Evolutionary conservation across 2,329 filamentous ascomycete genomes (phyloP), one percentile per base, ranked within the genome.

Genomic region (Ceratocystis albifundus): DNA sequence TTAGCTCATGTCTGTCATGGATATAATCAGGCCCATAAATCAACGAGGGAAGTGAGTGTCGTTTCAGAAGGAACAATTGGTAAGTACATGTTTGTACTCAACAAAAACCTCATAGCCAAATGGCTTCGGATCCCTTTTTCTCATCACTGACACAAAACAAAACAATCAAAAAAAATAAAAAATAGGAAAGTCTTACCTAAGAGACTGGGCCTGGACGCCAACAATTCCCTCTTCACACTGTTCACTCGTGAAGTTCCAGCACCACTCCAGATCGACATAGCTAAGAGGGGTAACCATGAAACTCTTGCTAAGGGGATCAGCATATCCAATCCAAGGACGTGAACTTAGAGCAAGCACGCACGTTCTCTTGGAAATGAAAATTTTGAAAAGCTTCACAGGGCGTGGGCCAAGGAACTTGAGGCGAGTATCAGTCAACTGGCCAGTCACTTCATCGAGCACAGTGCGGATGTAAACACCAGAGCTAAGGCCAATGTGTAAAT

Each of bases 41-140:
- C 4, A 62, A 69, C 69, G 66, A 55, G 50, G 64, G 71, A 72
- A 44, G n/a, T 65, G 66, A 46, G 64, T 70, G 66, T 70, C 73
- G 76, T 75, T 75, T 96, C 91, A 96, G 91, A 86, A 96, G 90
- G 90, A 96, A 96, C 91, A 96, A 96, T 95, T 96, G 90, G 80
- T 79, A 80, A 80, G 77, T 81, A 78, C 77, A 76, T 41, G 75
- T n/a, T 28, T 69, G 65, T 66, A 64, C 76, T 80, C 77, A 77
- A 76, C 67, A 75, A 76, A 75, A 71, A 72, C 81, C 82, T 85
- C 82, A 84, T 80, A 68, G 80, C 80, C 73, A 72, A 72, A 65
- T 66, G 75, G 81, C 81, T 71, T 83, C 81, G 80, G 81, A 78
- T 80, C 80, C 80, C 79, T 76, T 76, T 77, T 76, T 80, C 75